Base-by-base conservation (phyloP, 805 yeast genomes). In the Ogataea populi-albae region DNA sequence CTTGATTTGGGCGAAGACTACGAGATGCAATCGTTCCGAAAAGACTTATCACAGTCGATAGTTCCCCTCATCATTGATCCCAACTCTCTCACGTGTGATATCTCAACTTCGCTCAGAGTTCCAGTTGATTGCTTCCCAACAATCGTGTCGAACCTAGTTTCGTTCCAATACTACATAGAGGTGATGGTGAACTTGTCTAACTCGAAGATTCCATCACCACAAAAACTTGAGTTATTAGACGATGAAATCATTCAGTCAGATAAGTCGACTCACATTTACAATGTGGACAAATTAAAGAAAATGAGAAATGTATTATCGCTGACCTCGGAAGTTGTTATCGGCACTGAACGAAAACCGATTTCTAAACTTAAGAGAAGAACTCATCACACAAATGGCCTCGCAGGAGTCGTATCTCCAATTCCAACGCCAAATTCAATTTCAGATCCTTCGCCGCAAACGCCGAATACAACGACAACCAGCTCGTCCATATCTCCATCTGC, bases 81-180 rank as follows among this genome's bases (percentile, higher is more conserved):
- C 1, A 64, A 53, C 10, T 71, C 82, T 1, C 64, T 77, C 25
- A 60, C 68, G 12, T 69, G 79, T 26, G 79, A 75, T 22, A 67
- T 81, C 7, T 75, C 74, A 21, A 76, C 89, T 0, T 72, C 75
- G 26, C 59, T 88, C 15, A 68, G 79, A 43, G 79, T 88, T 0
- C 96, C 97, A 0, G 75, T 83, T 1, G 96, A 88, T 49, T 79
- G 85, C 1, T 86, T 88, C 54, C 94, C 96, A 1, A 85, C 95
- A 0, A 84, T 86, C 10, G 69, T 75, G 12, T 75, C 85, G 34
- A 77, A 77, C 2, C 62, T 81, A 31, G 86, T 87, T 6, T 71
- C 87, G 3, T 88, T 88, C 58, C 91, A 85, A 53, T 88, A 89
- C 55, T 85, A 82, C 53, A 64, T 88, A 11, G 97, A 88, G 55